Evolutionary conservation across 257 asterid genomes (phyloP).

Genomic region (Forsythia viridissima): DNA sequence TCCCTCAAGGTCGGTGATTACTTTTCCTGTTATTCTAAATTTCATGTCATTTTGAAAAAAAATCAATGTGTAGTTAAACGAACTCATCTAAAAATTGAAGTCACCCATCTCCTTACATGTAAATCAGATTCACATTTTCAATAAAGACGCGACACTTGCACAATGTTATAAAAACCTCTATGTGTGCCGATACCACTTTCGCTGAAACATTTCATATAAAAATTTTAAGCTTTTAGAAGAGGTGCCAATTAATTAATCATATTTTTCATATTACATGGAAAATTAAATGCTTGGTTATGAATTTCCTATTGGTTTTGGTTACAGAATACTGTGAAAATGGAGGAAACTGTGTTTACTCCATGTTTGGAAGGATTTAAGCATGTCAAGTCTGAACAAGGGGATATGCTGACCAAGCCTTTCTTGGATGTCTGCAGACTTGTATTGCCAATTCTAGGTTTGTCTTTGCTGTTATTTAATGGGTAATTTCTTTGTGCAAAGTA

Average conservation of each 20-base stretch:
- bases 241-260: no score
- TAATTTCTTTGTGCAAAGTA: not conserved
- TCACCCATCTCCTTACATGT: no score
- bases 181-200: no score
- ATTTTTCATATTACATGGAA: no score
- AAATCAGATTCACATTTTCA: no score
- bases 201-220: no score
- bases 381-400: conserved; percentile 74
- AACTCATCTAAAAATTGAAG: no score
- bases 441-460: conserved; percentile 81
- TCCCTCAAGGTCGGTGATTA: no score
- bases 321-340: conserved; percentile 37
- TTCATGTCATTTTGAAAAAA: not conserved
- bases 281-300: not conserved
- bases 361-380: conserved; percentile 65
- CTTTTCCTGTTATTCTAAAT: not conserved
- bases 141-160: no score
- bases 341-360: conserved; percentile 58
- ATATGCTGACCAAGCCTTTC: conserved; percentile 67
- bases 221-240: no score
- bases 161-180: no score
- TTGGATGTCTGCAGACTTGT: conserved; percentile 77
- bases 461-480: not conserved
- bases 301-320: not conserved
- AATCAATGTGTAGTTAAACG: no score